Conservation (phyloP, 805 yeast genomes). For the Dipodascus albidus region DNA sequence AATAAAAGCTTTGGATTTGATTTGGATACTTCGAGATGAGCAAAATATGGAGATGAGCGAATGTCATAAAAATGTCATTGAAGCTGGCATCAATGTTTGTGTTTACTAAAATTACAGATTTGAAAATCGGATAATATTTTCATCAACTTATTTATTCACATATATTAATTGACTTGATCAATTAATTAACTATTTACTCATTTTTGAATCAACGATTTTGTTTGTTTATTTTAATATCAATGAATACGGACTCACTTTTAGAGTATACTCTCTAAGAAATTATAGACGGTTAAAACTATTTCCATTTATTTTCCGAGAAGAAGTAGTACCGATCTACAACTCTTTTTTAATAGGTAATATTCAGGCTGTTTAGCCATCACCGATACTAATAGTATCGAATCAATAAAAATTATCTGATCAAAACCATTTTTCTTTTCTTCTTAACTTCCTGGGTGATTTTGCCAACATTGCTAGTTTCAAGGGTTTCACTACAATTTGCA, state of each 20-base stretch:
- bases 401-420: not conserved
- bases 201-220: too few species aligned
- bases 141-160: not conserved
- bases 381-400: not conserved
- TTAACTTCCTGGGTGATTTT: not conserved
- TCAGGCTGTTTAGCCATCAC: not conserved
- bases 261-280: too few species aligned
- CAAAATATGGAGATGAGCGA: slow-evolving; percentile 1
- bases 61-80: slow-evolving; percentile 1
- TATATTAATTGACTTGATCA: too few species aligned
- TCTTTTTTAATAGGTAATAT: too few species aligned
- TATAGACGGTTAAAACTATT: too few species aligned
- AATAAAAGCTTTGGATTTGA: not conserved
- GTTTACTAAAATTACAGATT: not conserved
- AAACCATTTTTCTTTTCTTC: not conserved
- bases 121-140: too few species aligned
- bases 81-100: not conserved
- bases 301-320: too few species aligned
- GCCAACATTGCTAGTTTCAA: not conserved
- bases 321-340: too few species aligned
- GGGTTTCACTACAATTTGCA: too few species aligned
- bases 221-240: too few species aligned
- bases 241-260: too few species aligned
- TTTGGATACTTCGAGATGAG: slow-evolving; percentile 4
- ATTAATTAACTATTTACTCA: too few species aligned